phyloP scores from a whole-genome alignment of 75 land plant genomes.

The Selaginella tamariscina region DNA sequence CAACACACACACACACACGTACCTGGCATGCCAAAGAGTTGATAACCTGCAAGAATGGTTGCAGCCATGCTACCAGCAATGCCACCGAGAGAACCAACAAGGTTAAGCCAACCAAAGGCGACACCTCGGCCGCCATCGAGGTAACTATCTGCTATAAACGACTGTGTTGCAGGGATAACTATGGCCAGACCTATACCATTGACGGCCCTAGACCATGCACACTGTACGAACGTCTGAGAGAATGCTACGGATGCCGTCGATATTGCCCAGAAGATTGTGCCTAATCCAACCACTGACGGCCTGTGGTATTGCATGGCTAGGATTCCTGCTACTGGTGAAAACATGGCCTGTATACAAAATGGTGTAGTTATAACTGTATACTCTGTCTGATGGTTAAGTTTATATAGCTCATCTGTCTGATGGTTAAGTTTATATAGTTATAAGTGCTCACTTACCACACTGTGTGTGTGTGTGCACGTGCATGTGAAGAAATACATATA shows the following conservation, averaged over 20 bases:
- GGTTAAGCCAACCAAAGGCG: constrained; percentile 79
- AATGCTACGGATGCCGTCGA: constrained; percentile 87
- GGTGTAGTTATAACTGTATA: too few species aligned
- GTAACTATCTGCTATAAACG: constrained; percentile 90
- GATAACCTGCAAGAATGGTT: constrained; percentile 78
- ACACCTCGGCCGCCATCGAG: constrained; percentile 60
- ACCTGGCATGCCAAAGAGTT: constrained; percentile 53
- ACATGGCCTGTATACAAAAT: too few species aligned
- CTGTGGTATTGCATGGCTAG: constrained; percentile 71
- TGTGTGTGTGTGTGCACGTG: too few species aligned
- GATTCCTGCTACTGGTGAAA: constrained; percentile 86
- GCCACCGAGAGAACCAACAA: constrained; percentile 76
- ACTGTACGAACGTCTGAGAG: constrained; percentile 54
- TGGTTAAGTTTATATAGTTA: too few species aligned
- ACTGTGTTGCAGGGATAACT: constrained; percentile 91
- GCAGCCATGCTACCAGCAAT: constrained; percentile 87
- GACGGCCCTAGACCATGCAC: constrained; percentile 76
- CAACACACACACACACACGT: too few species aligned
- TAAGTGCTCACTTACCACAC: too few species aligned
- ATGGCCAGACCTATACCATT: constrained; percentile 97
- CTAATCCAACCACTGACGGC: constrained; percentile 74
- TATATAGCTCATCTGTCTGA: too few species aligned
- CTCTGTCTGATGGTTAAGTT: too few species aligned
- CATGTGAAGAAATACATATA: too few species aligned
- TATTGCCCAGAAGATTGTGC: constrained; percentile 90